Conservation (phyloP, 2,329 filamentous ascomycete species). For the Penicillium thymicola region DNA sequence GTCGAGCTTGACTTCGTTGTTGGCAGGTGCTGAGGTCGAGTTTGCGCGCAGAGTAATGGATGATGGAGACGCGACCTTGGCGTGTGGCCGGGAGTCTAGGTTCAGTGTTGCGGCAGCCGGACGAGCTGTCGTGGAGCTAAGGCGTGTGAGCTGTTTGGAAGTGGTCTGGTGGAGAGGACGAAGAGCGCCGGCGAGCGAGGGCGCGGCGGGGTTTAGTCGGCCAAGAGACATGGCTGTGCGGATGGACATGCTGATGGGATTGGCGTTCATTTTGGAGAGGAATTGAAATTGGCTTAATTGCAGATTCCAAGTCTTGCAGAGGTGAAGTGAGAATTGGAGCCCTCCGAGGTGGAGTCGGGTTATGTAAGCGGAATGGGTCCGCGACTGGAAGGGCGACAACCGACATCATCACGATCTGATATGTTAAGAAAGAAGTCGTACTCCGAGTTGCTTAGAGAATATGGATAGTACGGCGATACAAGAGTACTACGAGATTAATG, state of each 20-base stretch:
- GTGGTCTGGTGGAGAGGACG: slow-evolving; percentile 13
- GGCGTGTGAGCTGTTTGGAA: slow-evolving; percentile 26
- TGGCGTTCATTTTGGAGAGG: slow-evolving; percentile 26
- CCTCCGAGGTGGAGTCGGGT: slow-evolving; percentile 9
- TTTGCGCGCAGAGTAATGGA: slow-evolving; percentile 24
- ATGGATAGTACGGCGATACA: no score
- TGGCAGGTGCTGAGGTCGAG: slow-evolving; percentile 31
- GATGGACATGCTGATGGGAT: slow-evolving; percentile 30
- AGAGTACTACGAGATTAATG: no score
- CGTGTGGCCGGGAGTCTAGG: slow-evolving; percentile 10
- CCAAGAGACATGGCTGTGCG: slow-evolving; percentile 32
- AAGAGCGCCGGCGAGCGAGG: slow-evolving; percentile 24
- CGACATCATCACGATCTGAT: background rate
- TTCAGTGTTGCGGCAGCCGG: slow-evolving; percentile 17
- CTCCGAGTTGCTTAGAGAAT: no score
- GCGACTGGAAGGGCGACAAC: background rate
- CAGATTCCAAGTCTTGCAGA: background rate
- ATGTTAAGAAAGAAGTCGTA: background rate
- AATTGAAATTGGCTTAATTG: slow-evolving; percentile 3
- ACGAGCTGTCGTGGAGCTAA: slow-evolving; percentile 18
- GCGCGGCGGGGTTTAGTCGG: slow-evolving; percentile 24
- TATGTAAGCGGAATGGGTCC: slow-evolving; percentile 20
- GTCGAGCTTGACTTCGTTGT: slow-evolving; percentile 53
- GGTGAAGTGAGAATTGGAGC: slow-evolving; percentile 12
- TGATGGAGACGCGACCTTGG: slow-evolving; percentile 6